Base-by-base conservation (phyloP, 2,329 filamentous ascomycete species). In the Hymenoscyphus scutula region DNA sequence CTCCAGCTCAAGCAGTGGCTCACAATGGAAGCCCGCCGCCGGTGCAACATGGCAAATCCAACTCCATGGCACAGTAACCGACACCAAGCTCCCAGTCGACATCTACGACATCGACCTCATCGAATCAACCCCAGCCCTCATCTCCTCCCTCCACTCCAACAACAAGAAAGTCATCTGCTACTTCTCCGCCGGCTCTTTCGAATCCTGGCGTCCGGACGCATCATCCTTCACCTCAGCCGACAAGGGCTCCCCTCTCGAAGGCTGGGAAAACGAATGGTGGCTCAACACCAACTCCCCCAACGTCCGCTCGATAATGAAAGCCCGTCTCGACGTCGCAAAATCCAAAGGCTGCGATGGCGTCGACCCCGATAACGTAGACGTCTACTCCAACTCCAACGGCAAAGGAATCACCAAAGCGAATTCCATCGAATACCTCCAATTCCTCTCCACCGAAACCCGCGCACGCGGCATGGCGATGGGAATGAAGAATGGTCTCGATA, bases 281-380 rank as follows among this genome's bases (percentile, higher is more conserved):
- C 70, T 90, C 27, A 80, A 88, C 63, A 75, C 86, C 17, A 79
- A 77, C 54, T 85, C 82, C 65, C 59, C 75, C 2, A 80, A 78
- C 38, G 84, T 91, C 23, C 54, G 62, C 23, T 56, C 13, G 1
- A 64, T 64, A 29, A 64, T 64, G 62, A 53, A 45, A 48, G 45
- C 62, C 5, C 41, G 62, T 17, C 55, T 64, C 37, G 77, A 83
- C 58, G 69, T 86, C 38, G 88, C 89, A 0, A 74, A 74, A 23
- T 64, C 78, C 29, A 89, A 89, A 72, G 85, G 86, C 8, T 90
- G 87, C 67, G 82, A 88, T 69, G 88, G 83, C 5, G 82, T 90
- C 6, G 88, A 90, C 70, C 85, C 87, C 0, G 88, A 90, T 71
- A 90, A 90, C 67, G 81, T 90, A 7, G 88, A 89, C 70, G 86